Percentiles rank a stretch among this genome's conserved stretches.
These are phyloP conservation scores for Leccinum broughii DNA, from an alignment of 768 basidiomycete genomes.

Conservation along the genomic window DNA sequence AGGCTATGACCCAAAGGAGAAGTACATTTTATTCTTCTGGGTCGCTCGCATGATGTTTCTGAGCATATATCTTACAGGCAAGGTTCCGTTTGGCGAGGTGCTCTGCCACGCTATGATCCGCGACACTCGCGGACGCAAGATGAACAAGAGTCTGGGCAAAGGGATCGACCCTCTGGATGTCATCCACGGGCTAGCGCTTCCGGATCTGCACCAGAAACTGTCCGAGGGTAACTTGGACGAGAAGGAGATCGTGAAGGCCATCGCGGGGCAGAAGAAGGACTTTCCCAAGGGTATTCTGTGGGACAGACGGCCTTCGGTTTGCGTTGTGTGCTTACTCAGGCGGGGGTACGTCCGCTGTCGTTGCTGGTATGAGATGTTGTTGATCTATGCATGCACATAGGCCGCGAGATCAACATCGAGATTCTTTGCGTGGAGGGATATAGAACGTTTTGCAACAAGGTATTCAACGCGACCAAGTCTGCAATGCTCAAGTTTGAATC, in stretches of 20 bases:
- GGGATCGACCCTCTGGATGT: constrained; percentile 94
- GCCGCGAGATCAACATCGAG: constrained; percentile 96
- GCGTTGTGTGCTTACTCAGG: constrained; percentile 92
- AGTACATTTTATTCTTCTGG: constrained; percentile 96
- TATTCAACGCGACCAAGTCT: constrained; percentile 63
- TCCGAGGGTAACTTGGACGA: constrained; percentile 58
- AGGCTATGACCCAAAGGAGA: too few relatives aligned
- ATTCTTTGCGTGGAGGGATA: constrained; percentile 93
- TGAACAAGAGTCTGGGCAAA: constrained; percentile 97
- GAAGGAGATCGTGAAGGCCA: constrained; percentile 88
- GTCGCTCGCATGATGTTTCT: constrained; percentile 97
- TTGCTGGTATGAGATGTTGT: background rate
- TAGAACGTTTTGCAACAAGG: constrained; percentile 80
- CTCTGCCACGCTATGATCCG: constrained; percentile 97
- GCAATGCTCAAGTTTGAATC: constrained; percentile 28
- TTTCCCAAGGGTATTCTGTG: constrained; percentile 99
- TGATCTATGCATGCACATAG: constrained; percentile 38
- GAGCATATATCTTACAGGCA: constrained; percentile 82
- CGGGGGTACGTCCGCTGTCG: constrained; percentile 53
- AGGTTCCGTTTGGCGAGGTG: constrained; percentile 94
- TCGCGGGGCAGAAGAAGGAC: constrained; percentile 76
- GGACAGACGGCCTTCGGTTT: constrained; percentile 94
- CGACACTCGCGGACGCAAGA: constrained; percentile 97
- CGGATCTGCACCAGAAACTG: constrained; percentile 27
- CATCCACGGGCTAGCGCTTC: too few relatives aligned